Base-by-base conservation (phyloP, 1,284 basidiomycete species). In the Apiotrichum gracile region DNA sequence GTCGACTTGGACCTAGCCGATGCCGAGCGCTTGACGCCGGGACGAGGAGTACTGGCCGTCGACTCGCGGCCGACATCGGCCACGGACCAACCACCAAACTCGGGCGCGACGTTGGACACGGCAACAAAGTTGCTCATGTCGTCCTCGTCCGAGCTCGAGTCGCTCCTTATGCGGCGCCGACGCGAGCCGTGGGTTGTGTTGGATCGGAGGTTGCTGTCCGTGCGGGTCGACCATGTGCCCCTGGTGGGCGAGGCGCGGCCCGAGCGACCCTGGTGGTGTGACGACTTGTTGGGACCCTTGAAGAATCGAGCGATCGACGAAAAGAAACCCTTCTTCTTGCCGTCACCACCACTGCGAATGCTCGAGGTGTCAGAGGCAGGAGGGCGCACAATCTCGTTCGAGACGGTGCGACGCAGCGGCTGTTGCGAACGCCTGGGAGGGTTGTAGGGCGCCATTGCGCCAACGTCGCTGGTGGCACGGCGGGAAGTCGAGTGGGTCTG, bases 161-260 rank as follows among this genome's bases (percentile, higher is more conserved):
- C 69, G 39, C 62, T 65, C 13, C 62, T 52, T n/a, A n/a, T n/a
- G n/a, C n/a, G n/a, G n/a, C n/a, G n/a, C 2, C 64, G 49, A 19
- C 66, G 58, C 10, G 60, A 47, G 10, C 61, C 51, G 24, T 57
- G 53, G 21, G 14, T 24, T 17, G 54, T 43, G 10, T 57, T 45
- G 13, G 55, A 49, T 6, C 69, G 65, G 57, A 69, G 70, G 49
- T 74, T 50, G 55, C 74, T 74, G 54, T 75, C 70, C 3, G 73
- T 75, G 42, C 73, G 54, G 9, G 73, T 75, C 21, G 62, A 55
- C 73, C 73, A 75, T 4, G 62, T 63, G 17, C 66, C 51, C 17
- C 57, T 50, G 10, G 66, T 59, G 16, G 69, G 72, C 0, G 67
- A 69, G 13, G 63, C 63, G 19, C 66, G 52, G 25, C 67, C 64